Evolutionary conservation across 2,329 filamentous ascomycete species (phyloP).

Genomic region (Verticillium dahliae): DNA sequence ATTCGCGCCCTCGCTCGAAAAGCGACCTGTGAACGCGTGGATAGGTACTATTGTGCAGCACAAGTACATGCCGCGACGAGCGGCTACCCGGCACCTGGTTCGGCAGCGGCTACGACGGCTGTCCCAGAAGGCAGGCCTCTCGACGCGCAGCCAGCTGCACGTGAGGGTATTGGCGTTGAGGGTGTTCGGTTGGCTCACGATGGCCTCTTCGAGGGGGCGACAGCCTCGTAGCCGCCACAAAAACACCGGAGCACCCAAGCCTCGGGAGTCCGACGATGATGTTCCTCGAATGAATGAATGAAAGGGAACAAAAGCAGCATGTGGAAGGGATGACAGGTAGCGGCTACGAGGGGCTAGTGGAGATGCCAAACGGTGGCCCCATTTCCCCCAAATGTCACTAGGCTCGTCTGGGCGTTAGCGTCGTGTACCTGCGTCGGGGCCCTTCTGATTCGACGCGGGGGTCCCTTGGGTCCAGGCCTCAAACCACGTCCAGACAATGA

Average conservation of each 20-base stretch:
- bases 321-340: neutral
- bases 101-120: neutral
- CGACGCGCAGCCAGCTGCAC: neutral
- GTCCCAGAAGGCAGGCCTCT: neutral
- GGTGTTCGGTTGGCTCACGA: neutral
- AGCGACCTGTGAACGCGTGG: neutral
- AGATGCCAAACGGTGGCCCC: neutral
- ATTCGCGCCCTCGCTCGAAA: too few relatives aligned
- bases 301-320: too few relatives aligned
- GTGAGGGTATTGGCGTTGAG: neutral
- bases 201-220: neutral
- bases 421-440: conserved; percentile 1
- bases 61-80: neutral
- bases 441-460: neutral
- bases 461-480: neutral
- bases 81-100: neutral
- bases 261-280: neutral
- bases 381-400: neutral
- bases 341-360: neutral
- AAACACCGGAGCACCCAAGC: neutral
- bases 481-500: neutral
- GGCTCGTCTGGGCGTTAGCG: neutral
- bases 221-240: neutral
- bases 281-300: neutral
- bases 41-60: neutral